Conservation (phyloP, 345 rosid species). For the Eucalyptus virginea region DNA sequence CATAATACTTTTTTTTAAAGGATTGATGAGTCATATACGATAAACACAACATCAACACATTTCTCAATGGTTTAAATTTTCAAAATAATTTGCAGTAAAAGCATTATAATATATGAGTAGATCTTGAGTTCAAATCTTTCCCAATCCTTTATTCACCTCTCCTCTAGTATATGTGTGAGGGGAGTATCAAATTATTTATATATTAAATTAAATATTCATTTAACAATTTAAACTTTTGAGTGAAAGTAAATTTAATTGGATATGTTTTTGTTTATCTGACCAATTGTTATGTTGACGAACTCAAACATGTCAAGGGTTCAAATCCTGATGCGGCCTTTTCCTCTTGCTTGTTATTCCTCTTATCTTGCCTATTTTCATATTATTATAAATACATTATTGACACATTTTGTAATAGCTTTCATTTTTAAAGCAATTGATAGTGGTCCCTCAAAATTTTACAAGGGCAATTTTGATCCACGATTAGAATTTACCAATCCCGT, state of each 20-base stretch:
- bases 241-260: not conserved
- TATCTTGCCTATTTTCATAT: not conserved
- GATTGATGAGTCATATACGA: not conserved
- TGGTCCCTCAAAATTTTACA: not conserved
- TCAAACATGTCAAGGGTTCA: not conserved
- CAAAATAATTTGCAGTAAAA: not conserved
- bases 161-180: accelerated
- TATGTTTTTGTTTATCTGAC: not conserved
- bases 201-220: not conserved
- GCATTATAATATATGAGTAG: not conserved
- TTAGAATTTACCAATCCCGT: not conserved
- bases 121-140: not conserved
- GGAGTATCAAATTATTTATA: not conserved
- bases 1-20: not conserved
- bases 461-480: not conserved
- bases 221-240: not conserved
- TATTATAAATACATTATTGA: not conserved
- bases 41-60: not conserved
- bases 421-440: not conserved
- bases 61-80: not conserved
- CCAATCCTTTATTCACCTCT: not conserved
- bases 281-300: not conserved
- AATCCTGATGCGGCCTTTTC: not conserved
- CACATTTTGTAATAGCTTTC: not conserved
- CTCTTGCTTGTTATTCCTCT: not conserved